These are phyloP conservation scores for Nakaseomyces bracarensis DNA, from an alignment of 1,139 yeast species.

Conservation along the genomic window DNA sequence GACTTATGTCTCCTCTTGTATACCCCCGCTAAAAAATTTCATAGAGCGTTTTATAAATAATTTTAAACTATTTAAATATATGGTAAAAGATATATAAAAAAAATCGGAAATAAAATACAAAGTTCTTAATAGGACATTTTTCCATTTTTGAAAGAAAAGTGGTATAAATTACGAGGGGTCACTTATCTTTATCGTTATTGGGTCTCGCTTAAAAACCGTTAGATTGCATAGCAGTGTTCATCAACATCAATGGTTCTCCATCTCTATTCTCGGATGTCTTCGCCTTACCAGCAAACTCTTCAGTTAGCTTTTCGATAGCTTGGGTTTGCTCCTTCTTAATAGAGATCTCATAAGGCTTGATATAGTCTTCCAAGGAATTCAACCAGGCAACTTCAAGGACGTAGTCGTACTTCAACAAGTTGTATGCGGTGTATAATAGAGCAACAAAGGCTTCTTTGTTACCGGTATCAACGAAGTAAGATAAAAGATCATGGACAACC, in stretches of 20 bases:
- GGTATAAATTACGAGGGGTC: not conserved
- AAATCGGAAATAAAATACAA: not conserved
- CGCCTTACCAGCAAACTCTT: constrained; percentile 53
- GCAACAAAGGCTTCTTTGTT: constrained; percentile 95
- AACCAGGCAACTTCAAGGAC: constrained; percentile 90
- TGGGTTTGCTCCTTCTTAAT: constrained; percentile 69
- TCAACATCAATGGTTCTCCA: constrained; percentile 53
- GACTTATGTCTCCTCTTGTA: too few relatives aligned
- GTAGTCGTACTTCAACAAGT: constrained; percentile 68
- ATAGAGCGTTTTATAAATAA: too few relatives aligned
- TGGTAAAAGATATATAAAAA: too few relatives aligned
- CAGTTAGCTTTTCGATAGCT: constrained; percentile 54
- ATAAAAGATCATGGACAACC: constrained; percentile 80
- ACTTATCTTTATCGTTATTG: constrained; percentile 1
- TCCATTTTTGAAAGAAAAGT: not conserved
- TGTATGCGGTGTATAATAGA: constrained; percentile 78
- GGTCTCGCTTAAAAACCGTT: constrained; percentile 19
- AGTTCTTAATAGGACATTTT: constrained; percentile 1
- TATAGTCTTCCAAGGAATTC: constrained; percentile 68
- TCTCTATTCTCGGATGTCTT: constrained; percentile 37
- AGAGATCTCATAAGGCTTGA: constrained; percentile 87
- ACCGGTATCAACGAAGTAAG: constrained; percentile 94
- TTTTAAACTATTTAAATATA: too few relatives aligned
- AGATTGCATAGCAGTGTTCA: constrained; percentile 39
- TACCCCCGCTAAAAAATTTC: too few relatives aligned